Base-by-base conservation (phyloP, 164 flowering plant genomes). In the Saururus chinensis region DNA sequence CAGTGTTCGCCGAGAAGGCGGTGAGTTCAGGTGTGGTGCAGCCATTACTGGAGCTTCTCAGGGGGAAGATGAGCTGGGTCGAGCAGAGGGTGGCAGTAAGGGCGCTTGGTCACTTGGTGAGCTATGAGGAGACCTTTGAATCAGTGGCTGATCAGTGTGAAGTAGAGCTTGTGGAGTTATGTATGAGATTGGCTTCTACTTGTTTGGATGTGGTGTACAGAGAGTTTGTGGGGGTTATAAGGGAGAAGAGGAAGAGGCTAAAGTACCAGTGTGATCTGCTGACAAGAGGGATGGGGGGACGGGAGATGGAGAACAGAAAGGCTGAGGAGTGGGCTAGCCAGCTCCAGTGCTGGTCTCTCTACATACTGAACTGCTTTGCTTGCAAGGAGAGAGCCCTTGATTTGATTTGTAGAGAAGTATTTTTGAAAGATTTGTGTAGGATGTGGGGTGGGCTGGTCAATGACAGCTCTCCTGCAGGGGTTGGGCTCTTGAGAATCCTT, bases 311-410 rank as follows among this genome's bases (percentile, higher is more conserved):
- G 80, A 73, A 77, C 45, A 59, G 80, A 25, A 90, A 86, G 58
- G 93, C 93, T 0, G 97, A 88, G 70, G 93, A 88, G 69, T 88
- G 95, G 97, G 88, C 91, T 1, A 84, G 92, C 64, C 97, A 90
- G 60, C 74, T 81, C 24, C 97, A 88, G 42, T 86, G 95, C 60
- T 90, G 97, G 97, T 84, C 81, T 16, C 67, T 88, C 16, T 71
- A 86, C 63, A 77, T 88, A 1, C 66, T 90, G 11, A 86, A 83
- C 42, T 88, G 97, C 73, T 88, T 90, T 69, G 92, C 90, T 30
- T 72, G 60, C 61, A 82, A 82, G 63, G 78, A 71, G 51, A 75
- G 74, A 66, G 64, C 71, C 21, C 52, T 90, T 19, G 26, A 66
- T 68, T 66, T 81, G 35, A 84, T 90, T 30, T 82, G 90, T 68